Evolutionary conservation across 1,139 yeast species (phyloP), one percentile per base, ranked within the genome.

Genomic region (Nakaseomyces delphensis): DNA sequence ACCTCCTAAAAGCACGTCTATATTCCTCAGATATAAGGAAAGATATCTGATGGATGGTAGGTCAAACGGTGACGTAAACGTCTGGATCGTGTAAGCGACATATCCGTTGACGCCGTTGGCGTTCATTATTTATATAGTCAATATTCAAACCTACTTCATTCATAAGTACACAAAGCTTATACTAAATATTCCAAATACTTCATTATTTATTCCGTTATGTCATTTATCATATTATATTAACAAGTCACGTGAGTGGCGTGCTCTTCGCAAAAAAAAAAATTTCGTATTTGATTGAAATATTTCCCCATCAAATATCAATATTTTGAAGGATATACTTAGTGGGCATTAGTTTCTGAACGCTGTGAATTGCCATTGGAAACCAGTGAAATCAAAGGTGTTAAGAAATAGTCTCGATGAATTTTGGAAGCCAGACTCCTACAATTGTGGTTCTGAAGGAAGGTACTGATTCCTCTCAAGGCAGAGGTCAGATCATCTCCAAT

Each of bases 391-490:
- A 21, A 21, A 9, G 24, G 24, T 21, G n/a, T n/a, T n/a, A n/a
- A n/a, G n/a, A n/a, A 23, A 7, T 27, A 10, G 30, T 5, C 18
- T 25, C 28, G 41, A 87, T 87, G 96, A 83, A 84, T 59, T 85
- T 85, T 62, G 84, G 91, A 53, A 83, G 83, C 42, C 95, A 86
- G 64, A 83, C 96, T 33, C 98, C 98, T 43, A 91, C 98, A 27
- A 85, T 91, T 59, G 97, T 91, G 54, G 98, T 91, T 43, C 77
- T 91, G 50, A 89, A 89, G 61, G 99, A 91, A 65, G 99, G 99
- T 41, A 91, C 99, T 5, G 98, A 91, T 62, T 70, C 95, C 28
- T 84, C 96, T 11, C 99, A 91, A 64, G 99, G 99, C 32, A 78
- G 79, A 53, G 97, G 97, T 24, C 98, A 93, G 69, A 83, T 86